Base-by-base conservation (phyloP, 768 basidiomycete genomes). In the Tylopilus sp. region DNA sequence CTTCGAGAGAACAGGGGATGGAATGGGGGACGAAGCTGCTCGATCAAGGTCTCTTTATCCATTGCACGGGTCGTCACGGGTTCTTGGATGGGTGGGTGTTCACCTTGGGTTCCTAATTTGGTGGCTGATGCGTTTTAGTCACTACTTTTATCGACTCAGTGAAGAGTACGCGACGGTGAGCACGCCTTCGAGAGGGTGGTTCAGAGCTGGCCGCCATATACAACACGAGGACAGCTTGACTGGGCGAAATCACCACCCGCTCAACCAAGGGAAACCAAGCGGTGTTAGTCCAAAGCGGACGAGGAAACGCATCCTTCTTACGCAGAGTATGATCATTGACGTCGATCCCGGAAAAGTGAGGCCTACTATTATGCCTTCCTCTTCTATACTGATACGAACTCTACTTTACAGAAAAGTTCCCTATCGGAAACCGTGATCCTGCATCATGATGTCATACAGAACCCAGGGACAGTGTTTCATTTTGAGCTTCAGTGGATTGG, bases 401-500 rank as follows among this genome's bases (percentile, higher is more conserved):
- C 12, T 34, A 12, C 37, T 26, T 43, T 37, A n/a, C 71, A 89
- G 86, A 80, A 80, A 71, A 93, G 90, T 63, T 87, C 91, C 67
- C 87, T 92, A 61, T 89, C 92, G 1, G 94, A 97, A 70, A 81
- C 85, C 3, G 89, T 91, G 17, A 79, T 95, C 28, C 76, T 98
- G 24, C 95, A 98, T 66, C 85, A 95, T 69, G 97, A 98, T 71
- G 83, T 97, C 52, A 89, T 96, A 48, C 96, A 98, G 69, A 98
- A 98, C 63, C 89, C 92, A 0, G 82, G 78, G n/a, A 96, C 88
- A 26, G 91, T 89, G 53, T 97, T 97, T 73, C 96, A 98, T 69
- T 94, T 98, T 62, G 95, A 99, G 70, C 77, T 99, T 26, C 91
- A 96, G 56, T 99, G 97, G 96, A 87, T 98, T 36, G 94, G 92